A percentile compares a stretch with the other conserved stretches of the same genome.
Evolutionary conservation across 2,329 filamentous ascomycete species (phyloP).

Genomic region (Fulvia fulva): DNA sequence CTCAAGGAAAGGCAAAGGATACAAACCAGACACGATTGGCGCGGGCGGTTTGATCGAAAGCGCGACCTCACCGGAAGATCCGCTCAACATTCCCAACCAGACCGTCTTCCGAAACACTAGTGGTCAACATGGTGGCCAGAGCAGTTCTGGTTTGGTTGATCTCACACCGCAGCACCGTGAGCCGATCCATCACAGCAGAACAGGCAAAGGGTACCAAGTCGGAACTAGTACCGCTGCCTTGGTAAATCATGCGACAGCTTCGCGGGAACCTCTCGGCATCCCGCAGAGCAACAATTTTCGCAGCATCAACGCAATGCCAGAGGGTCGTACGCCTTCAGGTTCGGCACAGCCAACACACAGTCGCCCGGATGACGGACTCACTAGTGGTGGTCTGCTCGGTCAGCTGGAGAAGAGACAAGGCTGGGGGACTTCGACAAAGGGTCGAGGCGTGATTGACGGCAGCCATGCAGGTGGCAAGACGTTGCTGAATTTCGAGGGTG

Average conservation of each 20-base stretch:
- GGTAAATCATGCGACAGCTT: slow-evolving; percentile 11
- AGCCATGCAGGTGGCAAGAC: slow-evolving; percentile 41
- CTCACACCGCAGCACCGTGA: slow-evolving; percentile 18
- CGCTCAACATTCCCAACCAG: slow-evolving; percentile 40
- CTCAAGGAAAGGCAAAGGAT: slow-evolving; percentile 51
- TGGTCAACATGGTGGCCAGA: slow-evolving; percentile 6
- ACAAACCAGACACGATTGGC: slow-evolving; percentile 30
- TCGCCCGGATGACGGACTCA: slow-evolving; percentile 35
- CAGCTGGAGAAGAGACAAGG: slow-evolving; percentile 34
- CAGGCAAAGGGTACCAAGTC: slow-evolving; percentile 13
- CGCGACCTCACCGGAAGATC: slow-evolving; percentile 43
- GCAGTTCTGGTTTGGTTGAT: slow-evolving; percentile 11
- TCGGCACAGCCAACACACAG: background rate
- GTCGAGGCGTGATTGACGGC: slow-evolving; percentile 45
- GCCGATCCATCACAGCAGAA: slow-evolving; percentile 16
- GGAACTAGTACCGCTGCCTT: slow-evolving; percentile 10
- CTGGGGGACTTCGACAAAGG: slow-evolving; percentile 37
- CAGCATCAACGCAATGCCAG: slow-evolving; percentile 10
- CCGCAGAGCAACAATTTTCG: slow-evolving; percentile 15
- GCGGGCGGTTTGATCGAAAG: slow-evolving; percentile 44
- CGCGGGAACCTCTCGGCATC: slow-evolving; percentile 16
- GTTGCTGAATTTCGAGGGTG: slow-evolving; percentile 42
- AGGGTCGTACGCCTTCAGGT: slow-evolving; percentile 9
- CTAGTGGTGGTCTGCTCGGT: slow-evolving; percentile 43
- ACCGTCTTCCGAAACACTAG: slow-evolving; percentile 42